phyloP scores from a whole-genome alignment of 2,329 filamentous ascomycete genomes.

The Fusarium lyarnte region DNA sequence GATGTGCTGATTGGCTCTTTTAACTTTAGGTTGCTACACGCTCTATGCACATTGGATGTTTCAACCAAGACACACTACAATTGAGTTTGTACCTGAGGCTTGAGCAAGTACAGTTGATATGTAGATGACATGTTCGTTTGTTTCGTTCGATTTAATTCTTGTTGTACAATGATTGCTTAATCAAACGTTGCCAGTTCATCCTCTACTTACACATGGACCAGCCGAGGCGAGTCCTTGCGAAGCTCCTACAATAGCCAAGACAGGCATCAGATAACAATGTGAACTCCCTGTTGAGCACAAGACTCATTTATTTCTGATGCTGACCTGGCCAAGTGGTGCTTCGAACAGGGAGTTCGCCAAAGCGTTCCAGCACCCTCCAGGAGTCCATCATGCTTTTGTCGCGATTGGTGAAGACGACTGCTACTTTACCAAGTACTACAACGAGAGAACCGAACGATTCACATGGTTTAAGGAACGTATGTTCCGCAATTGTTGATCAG shows the following conservation, averaged over 20 bases:
- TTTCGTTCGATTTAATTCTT: no score
- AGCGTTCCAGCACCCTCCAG: not conserved
- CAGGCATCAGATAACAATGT: not conserved
- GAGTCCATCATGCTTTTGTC: not conserved
- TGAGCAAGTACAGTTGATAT: not conserved
- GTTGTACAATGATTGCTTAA: not conserved
- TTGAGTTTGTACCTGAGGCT: fast-evolving
- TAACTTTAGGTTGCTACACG: not conserved
- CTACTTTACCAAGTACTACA: not conserved
- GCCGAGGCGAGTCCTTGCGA: not conserved
- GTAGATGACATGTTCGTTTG: not conserved
- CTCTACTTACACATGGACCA: not conserved
- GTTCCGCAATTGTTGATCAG: not conserved
- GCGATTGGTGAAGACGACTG: not conserved
- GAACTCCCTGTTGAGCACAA: fast-evolving
- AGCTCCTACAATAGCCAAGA: not conserved
- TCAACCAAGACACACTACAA: not conserved
- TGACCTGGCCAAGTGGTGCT: not conserved
- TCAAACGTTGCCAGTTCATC: not conserved
- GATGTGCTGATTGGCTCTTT: not conserved
- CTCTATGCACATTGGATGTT: no score
- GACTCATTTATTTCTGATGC: fast-evolving
- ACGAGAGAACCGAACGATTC: not conserved
- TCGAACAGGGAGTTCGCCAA: not conserved
- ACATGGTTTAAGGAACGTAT: not conserved